Percentiles rank a stretch among this genome's conserved stretches.
phyloP scores from a whole-genome alignment of 257 asterid species.

The Jacaranda mimosifolia region DNA sequence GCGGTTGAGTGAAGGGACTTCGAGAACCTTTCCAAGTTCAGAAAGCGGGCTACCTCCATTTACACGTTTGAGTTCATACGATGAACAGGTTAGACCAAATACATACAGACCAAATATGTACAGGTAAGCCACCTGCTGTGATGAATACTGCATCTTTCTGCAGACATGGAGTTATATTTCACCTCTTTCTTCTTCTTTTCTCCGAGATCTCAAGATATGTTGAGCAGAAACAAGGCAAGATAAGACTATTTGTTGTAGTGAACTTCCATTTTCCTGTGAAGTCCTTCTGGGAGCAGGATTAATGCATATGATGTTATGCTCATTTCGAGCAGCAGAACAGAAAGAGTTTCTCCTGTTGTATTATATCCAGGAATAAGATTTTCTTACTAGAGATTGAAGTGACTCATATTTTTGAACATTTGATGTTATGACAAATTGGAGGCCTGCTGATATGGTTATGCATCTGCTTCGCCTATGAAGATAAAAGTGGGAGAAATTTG shows the following conservation, averaged over 20 bases:
- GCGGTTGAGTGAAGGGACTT: constrained; percentile 50
- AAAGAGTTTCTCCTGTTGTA: constrained; percentile 29
- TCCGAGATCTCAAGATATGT: neutral
- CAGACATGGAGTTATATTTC: neutral
- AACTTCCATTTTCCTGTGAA: neutral
- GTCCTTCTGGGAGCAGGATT: neutral
- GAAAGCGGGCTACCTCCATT: constrained; percentile 54
- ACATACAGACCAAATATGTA: constrained; percentile 46
- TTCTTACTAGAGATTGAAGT: neutral
- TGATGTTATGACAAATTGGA: neutral
- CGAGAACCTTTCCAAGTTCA: constrained; percentile 46
- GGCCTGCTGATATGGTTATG: neutral
- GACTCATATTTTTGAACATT: neutral
- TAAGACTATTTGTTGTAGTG: constrained; percentile 11
- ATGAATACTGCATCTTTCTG: constrained; percentile 16
- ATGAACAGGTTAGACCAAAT: constrained; percentile 35
- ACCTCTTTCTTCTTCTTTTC: neutral
- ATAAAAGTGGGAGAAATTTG: no score
- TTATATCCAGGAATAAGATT: constrained; percentile 12
- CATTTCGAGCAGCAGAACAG: constrained; percentile 12
- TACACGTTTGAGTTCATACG: constrained; percentile 50
- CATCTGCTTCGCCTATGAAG: neutral
- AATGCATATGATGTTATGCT: neutral
- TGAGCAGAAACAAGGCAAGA: neutral
- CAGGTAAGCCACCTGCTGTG: constrained; percentile 44